Percentiles rank a stretch among this genome's conserved stretches.
Evolutionary conservation across 2,329 filamentous ascomycete species (phyloP).

Genomic region (Penicillium hordei): DNA sequence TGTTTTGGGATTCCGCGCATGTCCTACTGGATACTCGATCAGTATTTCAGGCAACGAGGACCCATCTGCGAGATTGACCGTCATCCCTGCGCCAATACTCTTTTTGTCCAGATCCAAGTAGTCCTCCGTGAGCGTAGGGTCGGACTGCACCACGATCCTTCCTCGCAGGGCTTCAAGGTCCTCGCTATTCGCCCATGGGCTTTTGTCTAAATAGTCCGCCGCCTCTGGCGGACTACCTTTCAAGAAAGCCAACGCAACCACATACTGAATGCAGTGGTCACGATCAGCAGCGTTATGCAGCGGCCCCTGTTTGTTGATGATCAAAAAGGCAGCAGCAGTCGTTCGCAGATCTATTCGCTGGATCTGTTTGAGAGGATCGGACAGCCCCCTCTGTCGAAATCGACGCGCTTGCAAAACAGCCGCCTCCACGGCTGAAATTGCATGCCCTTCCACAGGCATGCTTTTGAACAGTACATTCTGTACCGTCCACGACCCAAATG

Average conservation of each 20-base stretch:
- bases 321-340: conserved; percentile 29
- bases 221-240: conserved; percentile 29
- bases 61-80: conserved; percentile 27
- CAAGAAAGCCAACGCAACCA: conserved; percentile 34
- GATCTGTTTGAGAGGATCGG: conserved; percentile 22
- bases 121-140: conserved; percentile 31
- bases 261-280: conserved; percentile 40
- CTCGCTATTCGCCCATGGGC: conserved; percentile 23
- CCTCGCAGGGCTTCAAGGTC: conserved; percentile 25
- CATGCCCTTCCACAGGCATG: conserved; percentile 38
- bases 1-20: conserved; percentile 18
- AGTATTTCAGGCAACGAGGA: conserved; percentile 29
- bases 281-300: conserved; percentile 35
- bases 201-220: conserved; percentile 31
- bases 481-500: conserved; percentile 25
- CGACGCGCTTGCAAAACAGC: conserved; percentile 19
- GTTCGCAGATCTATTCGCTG: conserved; percentile 31
- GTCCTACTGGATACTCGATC: conserved; percentile 36
- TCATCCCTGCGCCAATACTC: conserved; percentile 30
- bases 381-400: conserved; percentile 14
- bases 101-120: conserved; percentile 32
- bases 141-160: conserved; percentile 28
- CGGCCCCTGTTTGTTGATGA: conserved; percentile 36
- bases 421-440: conserved; percentile 36
- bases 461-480: conserved; percentile 28